Evolutionary conservation across 2,329 filamentous ascomycete genomes (phyloP).

Genomic region (Fusarium brevicatenulatum): DNA sequence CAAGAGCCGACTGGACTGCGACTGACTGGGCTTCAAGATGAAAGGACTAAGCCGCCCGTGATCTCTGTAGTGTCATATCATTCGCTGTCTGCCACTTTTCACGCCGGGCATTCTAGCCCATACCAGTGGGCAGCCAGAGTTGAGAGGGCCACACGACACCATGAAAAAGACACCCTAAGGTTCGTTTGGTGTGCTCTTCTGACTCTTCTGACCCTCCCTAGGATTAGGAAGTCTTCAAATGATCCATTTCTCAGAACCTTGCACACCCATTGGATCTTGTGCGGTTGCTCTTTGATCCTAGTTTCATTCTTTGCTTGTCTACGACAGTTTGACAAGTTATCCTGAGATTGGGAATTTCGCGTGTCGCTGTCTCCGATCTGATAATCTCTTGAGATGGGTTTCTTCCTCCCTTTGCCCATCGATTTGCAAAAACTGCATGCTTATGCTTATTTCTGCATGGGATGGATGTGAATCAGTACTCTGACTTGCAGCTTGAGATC

Average conservation of each 20-base stretch:
- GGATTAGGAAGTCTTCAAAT: constrained; percentile 3
- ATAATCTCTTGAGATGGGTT: constrained; percentile 10
- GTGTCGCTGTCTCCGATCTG: constrained; percentile 6
- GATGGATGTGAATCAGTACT: constrained; percentile 7
- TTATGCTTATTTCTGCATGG: constrained; percentile 13
- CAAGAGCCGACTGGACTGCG: constrained; percentile 10
- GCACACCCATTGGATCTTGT: constrained; percentile 24
- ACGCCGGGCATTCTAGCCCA: constrained; percentile 27
- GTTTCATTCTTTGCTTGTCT: constrained; percentile 35
- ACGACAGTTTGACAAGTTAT: constrained; percentile 10
- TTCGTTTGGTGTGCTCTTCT: constrained; percentile 35
- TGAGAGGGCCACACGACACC: constrained; percentile 36
- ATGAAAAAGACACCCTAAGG: constrained; percentile 30
- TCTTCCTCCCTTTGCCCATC: constrained; percentile 25
- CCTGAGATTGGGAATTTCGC: constrained; percentile 32
- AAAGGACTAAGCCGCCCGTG: constrained; percentile 28
- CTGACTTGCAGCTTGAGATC: background rate
- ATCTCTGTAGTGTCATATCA: constrained; percentile 35
- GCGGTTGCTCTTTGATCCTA: constrained; percentile 17
- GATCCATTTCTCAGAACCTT: constrained; percentile 29
- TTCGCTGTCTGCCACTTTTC: constrained; percentile 21
- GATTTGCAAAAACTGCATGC: constrained; percentile 5
- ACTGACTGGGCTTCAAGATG: constrained; percentile 19
- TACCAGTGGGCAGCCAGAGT: constrained; percentile 36
- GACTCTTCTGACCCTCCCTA: constrained; percentile 40